Evolutionary conservation across 2,329 filamentous ascomycete genomes (phyloP).

Genomic region (Ceratocystis cubensis): DNA sequence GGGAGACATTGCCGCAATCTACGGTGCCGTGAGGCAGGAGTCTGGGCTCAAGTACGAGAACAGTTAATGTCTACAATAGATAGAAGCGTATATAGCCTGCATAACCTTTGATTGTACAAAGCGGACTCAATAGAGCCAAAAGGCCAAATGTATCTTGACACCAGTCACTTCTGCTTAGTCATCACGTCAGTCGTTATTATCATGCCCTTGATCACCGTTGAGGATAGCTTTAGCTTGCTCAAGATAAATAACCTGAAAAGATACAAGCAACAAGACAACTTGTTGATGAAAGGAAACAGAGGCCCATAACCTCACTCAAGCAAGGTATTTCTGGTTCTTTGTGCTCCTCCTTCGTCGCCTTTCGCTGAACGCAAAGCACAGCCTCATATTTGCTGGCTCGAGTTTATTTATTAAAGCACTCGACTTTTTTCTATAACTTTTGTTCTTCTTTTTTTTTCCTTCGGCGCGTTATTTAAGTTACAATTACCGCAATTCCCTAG

Average conservation of each 20-base stretch:
- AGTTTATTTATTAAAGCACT: background rate
- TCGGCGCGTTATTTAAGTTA: background rate
- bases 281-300: background rate
- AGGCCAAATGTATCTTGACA: background rate
- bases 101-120: background rate
- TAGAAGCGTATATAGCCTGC: background rate
- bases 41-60: constrained; percentile 65
- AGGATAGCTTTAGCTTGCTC: constrained; percentile 1
- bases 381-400: background rate
- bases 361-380: background rate
- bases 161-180: constrained; percentile 7
- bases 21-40: constrained; percentile 65
- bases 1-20: constrained; percentile 72
- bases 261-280: background rate
- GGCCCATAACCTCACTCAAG: background rate
- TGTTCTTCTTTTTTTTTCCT: background rate
- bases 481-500: background rate
- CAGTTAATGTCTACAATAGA: constrained; percentile 1
- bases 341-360: background rate
- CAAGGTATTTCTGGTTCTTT: background rate
- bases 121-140: background rate
- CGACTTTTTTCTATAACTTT: background rate
- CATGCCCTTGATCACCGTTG: constrained; percentile 2
- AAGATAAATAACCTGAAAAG: background rate
- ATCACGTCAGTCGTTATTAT: background rate